Evolutionary conservation across 2,329 filamentous ascomycete genomes (phyloP).

Genomic region (Tolypocladium inflatum): DNA sequence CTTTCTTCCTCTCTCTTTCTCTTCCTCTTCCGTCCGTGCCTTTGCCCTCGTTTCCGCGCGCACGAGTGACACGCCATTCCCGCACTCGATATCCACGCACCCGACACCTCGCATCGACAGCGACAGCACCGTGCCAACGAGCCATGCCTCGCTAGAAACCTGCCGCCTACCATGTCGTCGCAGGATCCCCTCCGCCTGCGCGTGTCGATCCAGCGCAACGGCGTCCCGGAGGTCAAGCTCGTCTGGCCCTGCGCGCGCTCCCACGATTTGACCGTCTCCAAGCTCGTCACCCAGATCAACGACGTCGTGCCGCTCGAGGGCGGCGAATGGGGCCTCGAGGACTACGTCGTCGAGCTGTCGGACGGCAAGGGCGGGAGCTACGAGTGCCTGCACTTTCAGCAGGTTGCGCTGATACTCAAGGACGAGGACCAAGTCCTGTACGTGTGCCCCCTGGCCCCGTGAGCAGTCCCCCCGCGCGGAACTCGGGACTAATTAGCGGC

Average conservation of each 20-base stretch:
- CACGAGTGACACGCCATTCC: too few relatives aligned
- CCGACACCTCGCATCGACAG: not conserved
- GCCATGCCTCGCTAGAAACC: constrained; percentile 10
- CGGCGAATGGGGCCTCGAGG: constrained; percentile 75
- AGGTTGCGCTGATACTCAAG: constrained; percentile 59
- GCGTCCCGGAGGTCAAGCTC: constrained; percentile 61
- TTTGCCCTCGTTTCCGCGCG: not conserved
- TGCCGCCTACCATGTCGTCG: constrained; percentile 14
- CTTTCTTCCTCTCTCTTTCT: not conserved
- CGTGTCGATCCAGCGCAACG: constrained; percentile 62
- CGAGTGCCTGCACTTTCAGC: constrained; percentile 81
- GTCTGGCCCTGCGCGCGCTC: constrained; percentile 56
- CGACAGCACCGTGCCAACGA: not conserved
- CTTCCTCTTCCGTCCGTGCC: not conserved
- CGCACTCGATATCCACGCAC: too few relatives aligned
- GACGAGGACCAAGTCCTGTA: constrained; percentile 79
- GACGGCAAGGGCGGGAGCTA: constrained; percentile 50
- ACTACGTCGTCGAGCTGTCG: constrained; percentile 73
- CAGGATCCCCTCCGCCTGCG: constrained; percentile 52
- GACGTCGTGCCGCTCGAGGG: constrained; percentile 74
- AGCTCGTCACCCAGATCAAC: constrained; percentile 71
- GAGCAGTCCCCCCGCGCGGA: not conserved
- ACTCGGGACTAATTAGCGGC: not conserved
- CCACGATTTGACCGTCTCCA: constrained; percentile 59
- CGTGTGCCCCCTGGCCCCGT: constrained; percentile 19